Percentiles rank a stretch among this genome's conserved stretches.
Evolutionary conservation across 116 monocot genomes (phyloP).

Genomic region (Thalassia testudinum): DNA sequence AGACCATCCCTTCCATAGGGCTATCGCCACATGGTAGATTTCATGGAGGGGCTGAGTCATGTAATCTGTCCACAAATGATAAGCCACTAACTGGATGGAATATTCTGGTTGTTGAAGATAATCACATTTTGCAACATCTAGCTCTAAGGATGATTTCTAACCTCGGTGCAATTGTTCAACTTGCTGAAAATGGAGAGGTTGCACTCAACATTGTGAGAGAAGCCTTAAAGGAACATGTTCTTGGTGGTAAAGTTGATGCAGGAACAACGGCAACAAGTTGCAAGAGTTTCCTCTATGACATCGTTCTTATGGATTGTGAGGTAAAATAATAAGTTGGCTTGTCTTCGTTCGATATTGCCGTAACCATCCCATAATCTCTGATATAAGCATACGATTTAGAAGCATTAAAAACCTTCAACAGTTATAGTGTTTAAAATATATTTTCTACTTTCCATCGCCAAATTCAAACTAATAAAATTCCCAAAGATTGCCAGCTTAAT

Average conservation of each 20-base stretch:
- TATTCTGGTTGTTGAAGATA: conserved; percentile 50
- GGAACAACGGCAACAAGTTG: conserved; percentile 1
- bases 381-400: no score
- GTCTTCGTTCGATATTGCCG: no score
- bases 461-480: no score
- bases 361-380: no score
- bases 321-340: conserved; percentile 20
- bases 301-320: conserved; percentile 75
- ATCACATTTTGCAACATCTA: conserved; percentile 14
- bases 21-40: no score
- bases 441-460: no score
- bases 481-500: no score
- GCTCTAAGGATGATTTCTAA: conserved; percentile 12
- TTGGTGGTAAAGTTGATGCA: background rate
- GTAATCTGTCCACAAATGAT: background rate
- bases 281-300: conserved; percentile 23
- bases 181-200: conserved; percentile 35
- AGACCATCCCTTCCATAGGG: no score
- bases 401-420: no score
- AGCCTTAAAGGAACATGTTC: conserved; percentile 8
- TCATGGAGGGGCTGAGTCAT: background rate
- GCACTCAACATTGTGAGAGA: conserved; percentile 30
- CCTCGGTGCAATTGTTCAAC: conserved; percentile 35
- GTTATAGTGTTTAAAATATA: no score
- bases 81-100: conserved; percentile 26